Conservation (phyloP, 2,329 filamentous ascomycete genomes). For the Diaporthe helianthi region DNA sequence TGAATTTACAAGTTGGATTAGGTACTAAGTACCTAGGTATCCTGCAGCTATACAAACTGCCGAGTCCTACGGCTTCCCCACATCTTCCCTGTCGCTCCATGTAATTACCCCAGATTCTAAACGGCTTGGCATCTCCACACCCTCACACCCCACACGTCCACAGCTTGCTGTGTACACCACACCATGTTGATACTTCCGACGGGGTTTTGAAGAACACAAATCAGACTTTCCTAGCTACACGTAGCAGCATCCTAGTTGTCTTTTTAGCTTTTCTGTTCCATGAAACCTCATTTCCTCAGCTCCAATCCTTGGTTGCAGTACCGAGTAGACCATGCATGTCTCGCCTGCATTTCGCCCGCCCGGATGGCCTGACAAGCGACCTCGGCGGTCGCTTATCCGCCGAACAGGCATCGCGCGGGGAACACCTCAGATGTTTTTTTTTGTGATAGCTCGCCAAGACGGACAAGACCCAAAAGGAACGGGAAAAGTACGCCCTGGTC, state of each 20-base stretch:
- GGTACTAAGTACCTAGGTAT: not conserved
- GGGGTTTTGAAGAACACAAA: not conserved
- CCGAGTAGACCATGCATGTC: not conserved
- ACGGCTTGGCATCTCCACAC: slow-evolving; percentile 9
- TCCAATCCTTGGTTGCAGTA: not conserved
- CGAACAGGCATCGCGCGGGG: not conserved
- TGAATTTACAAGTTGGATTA: not conserved
- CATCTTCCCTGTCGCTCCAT: not conserved
- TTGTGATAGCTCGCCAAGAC: not conserved
- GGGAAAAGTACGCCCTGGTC: slow-evolving; percentile 6
- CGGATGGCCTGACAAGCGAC: not conserved
- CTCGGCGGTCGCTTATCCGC: not conserved
- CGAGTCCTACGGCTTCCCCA: not conserved
- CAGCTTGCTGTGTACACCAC: slow-evolving; percentile 4
- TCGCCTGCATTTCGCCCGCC: slow-evolving; percentile 7
- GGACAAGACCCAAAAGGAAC: slow-evolving; percentile 1
- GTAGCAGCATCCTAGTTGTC: no score
- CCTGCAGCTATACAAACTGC: not conserved
- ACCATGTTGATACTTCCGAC: not conserved
- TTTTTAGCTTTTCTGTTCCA: not conserved
- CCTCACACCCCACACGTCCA: not conserved
- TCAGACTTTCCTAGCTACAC: not conserved
- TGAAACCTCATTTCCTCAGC: not conserved
- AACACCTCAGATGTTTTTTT: slow-evolving; percentile 21
- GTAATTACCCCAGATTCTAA: slow-evolving; percentile 16